Base-by-base conservation (phyloP, 1,139 yeast genomes). In the Trichomonascaceae sp. region DNA sequence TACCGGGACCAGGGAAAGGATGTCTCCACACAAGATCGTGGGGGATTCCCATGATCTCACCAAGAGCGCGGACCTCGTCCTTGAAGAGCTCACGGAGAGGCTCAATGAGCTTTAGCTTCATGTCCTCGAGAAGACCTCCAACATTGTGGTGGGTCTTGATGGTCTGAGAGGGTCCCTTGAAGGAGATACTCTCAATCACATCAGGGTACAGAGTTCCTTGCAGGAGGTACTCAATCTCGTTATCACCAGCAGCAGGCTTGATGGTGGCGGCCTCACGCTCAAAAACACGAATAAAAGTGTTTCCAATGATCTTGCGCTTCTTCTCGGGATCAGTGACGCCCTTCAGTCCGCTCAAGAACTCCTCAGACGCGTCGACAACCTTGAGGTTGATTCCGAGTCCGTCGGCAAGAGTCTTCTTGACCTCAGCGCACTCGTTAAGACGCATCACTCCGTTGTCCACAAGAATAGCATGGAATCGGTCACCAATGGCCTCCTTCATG, bases 1-100 rank as follows among this genome's bases (percentile, higher is more conserved):
- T 81, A 67, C 99, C 99, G 58, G 99, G 99, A 57, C 99, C 99
- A 53, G 99, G 99, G 94, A 89, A 89, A 39, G 99, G 99, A 58
- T 89, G 99, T 71, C 99, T 82, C 97, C 98, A 87, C 47, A 89
- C 97, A 51, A 89, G 72, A 50, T 89, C 98, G 55, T 84, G 92
- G 31, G 97, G 93, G 51, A 89, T 92, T 36, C 95, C 96, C 66
- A 89, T 67, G 37, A 92, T 65, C 64, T 84, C 84, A 61, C 99
- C 99, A 51, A 89, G 69, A 52, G 76, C 81, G 64, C 99, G 87
- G 39, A 89, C 98, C 69, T 89, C 99, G 59, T 89, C 99, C 67
- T 89, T 89, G 73, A 92, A 89, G 52, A 89, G 72, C 68, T 89
- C 99, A 64, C 99, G 79, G 58, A 89, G 73, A 39, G 99, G 99